Base-by-base conservation (phyloP, 306 rosid species). In the Nissolia schottii region DNA sequence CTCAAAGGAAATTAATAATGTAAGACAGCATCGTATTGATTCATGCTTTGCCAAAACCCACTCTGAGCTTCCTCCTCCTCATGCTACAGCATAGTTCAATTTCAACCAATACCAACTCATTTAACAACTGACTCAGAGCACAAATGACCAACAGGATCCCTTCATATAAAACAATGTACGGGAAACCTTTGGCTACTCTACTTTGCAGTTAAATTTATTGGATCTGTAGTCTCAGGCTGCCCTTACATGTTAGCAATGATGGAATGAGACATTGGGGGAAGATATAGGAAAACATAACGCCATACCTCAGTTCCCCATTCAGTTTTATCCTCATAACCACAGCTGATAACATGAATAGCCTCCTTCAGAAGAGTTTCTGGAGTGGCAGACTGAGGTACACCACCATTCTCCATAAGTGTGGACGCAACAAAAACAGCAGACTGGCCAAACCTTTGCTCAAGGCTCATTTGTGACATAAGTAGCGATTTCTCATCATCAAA, bases 301-400 rank as follows among this genome's bases (percentile, higher is more conserved):
- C 84, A 29, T 65, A 91, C 99, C 91, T 95, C 99, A 28, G 38
- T 20, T 72, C 99, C 99, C 99, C 99, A 95, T 63, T 95, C 99
- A 24, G 92, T 55, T 80, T 87, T 92, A 85, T 95, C 99, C 83
- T 95, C 99, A 4, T 95, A 95, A 10, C 97, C 99, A 73, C 99
- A 95, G 79, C 99, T 95, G 79, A 95, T 95, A 77, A 95, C 99
- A 79, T 95, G 99, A 78, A 95, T 91, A 14, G 99, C 99, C 77
- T 95, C 99, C 84, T 91, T 95, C 31, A 95, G 96, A 62, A 95
- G 99, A 68, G 87, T 88, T 73, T 95, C 99, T 0, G 99, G 96
- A 32, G 96, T 91, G 4, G 97, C 96, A 53, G 97, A 89, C 79
- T 95, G 93, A 67, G 99, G 99, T 64, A 95, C 97, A 24, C 99